Evolutionary conservation across 78 protist species (phyloP).

Genomic region (Polysphondylium violaceum): DNA sequence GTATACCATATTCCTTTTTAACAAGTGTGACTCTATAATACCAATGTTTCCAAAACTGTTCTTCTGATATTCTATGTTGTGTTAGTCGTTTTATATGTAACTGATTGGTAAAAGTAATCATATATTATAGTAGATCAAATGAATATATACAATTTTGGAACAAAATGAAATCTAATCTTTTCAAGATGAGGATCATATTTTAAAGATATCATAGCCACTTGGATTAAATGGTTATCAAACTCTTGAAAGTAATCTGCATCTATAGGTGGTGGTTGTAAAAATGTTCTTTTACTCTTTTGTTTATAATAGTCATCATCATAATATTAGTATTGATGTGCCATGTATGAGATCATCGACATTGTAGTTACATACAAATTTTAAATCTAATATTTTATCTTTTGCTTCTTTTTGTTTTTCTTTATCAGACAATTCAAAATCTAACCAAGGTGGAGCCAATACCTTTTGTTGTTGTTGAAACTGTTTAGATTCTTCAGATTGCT

Average conservation of each 20-base stretch:
- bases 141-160: conserved; percentile 8
- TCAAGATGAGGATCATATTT: conserved; percentile 41
- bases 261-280: conserved; percentile 61
- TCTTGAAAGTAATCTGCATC: conserved; percentile 76
- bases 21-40: conserved; percentile 52
- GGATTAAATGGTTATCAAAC: conserved; percentile 41
- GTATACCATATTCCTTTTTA: conserved; percentile 25
- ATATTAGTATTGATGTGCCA: neutral
- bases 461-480: neutral
- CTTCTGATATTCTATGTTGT: conserved; percentile 6
- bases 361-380: conserved; percentile 34
- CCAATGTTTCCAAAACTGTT: conserved; percentile 81
- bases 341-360: neutral
- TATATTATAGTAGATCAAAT: neutral
- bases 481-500: no score
- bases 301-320: neutral
- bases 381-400: conserved; percentile 50
- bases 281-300: conserved; percentile 48
- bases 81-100: neutral
- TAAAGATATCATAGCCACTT: conserved; percentile 44
- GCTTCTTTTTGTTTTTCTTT: conserved; percentile 28
- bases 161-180: conserved; percentile 59
- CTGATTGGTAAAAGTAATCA: neutral
- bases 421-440: conserved; percentile 39
- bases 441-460: conserved; percentile 49